Conservation (phyloP, 2,329 filamentous ascomycete species). For the Monosporascus sp. region DNA sequence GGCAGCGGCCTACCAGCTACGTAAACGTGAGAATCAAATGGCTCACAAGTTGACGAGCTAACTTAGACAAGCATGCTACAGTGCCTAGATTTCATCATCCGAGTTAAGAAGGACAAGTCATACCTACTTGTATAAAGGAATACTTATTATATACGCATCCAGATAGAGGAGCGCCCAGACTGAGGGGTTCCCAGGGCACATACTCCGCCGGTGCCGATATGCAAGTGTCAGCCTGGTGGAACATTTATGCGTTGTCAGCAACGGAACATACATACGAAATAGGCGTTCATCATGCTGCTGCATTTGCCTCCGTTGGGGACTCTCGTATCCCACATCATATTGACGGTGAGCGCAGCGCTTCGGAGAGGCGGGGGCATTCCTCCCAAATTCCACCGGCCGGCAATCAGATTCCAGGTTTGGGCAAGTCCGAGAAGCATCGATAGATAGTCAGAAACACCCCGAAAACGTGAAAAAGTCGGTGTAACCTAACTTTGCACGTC, state of each 20-base stretch:
- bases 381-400: slow-evolving; percentile 6
- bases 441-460: background rate
- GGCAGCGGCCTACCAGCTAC: background rate
- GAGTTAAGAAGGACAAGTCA: background rate
- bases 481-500: slow-evolving; percentile 13
- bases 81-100: background rate
- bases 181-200: too few species aligned
- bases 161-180: too few species aligned
- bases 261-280: background rate
- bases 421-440: background rate
- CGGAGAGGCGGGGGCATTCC: slow-evolving; percentile 7
- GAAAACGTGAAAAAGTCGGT: slow-evolving; percentile 16
- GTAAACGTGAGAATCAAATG: background rate
- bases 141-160: background rate
- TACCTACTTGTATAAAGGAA: background rate
- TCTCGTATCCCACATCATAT: slow-evolving; percentile 13
- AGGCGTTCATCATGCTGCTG: background rate
- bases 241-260: slow-evolving; percentile 1
- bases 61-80: background rate
- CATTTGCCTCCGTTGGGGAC: background rate
- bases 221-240: background rate
- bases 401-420: background rate
- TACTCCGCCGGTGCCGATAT: background rate
- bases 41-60: background rate
- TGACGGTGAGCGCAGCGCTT: slow-evolving; percentile 12